Base-by-base conservation (phyloP, 2,329 filamentous ascomycete species). In the Pseudogymnoascus sp. region DNA sequence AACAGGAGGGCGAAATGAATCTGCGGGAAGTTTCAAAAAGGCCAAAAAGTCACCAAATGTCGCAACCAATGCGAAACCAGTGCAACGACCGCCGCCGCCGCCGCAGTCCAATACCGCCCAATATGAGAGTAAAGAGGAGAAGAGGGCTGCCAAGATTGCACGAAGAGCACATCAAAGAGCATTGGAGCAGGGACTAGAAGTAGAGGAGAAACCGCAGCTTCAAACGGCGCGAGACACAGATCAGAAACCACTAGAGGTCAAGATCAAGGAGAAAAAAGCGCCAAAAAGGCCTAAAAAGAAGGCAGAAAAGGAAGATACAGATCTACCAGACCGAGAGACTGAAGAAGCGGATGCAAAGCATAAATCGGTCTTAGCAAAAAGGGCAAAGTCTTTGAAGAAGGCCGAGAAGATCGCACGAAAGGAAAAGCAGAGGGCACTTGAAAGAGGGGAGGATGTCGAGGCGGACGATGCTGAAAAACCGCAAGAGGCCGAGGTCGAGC, bases 291-390 rank as follows among this genome's bases (percentile, higher is more conserved):
- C 61, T 58, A 57, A 45, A 19, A 58, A 56, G 38, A 62, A 61
- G 48, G 60, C 58, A 15, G 62, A 61, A 28, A 63, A 65, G 8
- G 64, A 65, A 59, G 34, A 30, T 64, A 63, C 41, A 63, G 67
- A 34, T 55, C 55, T 58, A 28, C 28, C 23, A 35, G 30, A 28
- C 9, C 12, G 30, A 9, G 60, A 60, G 19, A 19, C 30, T 15
- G 61, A 59, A 30, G 60, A 63, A 30, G 56, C 18, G 15, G 60
- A 63, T 18, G 45, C 37, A 15, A 59, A 57, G 35, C 76, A 82
- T 67, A 82, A 77, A 62, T 71, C 75, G 0, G 72, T 85, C 3
- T 71, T 85, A 33, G 76, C 80, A 45, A 82, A 82, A 65, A 77
- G 79, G 37, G 73, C 77, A 18, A 85, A 81, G 65, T 80, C 81